These are phyloP conservation scores for Myrica gale DNA, from an alignment of 306 rosid species.

Conservation along the genomic window DNA sequence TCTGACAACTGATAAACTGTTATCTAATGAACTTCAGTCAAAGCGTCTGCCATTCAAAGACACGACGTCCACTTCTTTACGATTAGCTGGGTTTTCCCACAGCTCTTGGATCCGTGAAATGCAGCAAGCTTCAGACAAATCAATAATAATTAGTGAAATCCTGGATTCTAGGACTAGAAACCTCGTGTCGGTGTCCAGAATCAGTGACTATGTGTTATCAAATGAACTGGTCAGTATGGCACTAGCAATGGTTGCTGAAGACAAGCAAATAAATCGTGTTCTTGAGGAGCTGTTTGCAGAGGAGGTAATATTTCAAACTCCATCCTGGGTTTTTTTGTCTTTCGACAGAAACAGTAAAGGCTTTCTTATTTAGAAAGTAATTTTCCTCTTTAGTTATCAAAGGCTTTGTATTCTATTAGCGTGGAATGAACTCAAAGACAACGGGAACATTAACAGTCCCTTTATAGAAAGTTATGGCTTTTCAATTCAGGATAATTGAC, in stretches of 20 bases:
- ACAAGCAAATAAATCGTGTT: slow-evolving; percentile 96
- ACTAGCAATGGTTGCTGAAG: slow-evolving; percentile 98
- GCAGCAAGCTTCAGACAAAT: slow-evolving; percentile 94
- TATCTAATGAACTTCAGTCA: slow-evolving; percentile 51
- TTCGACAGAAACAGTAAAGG: too few species aligned
- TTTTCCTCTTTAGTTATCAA: not conserved
- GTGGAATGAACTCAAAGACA: too few species aligned
- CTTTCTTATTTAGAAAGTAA: not conserved
- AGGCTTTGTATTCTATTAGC: too few species aligned
- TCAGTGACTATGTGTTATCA: slow-evolving; percentile 92
- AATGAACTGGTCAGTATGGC: slow-evolving; percentile 98
- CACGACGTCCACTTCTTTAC: slow-evolving; percentile 53
- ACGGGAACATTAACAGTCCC: too few species aligned
- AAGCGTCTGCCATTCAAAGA: slow-evolving; percentile 85
- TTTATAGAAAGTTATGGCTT: too few species aligned
- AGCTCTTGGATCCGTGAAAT: slow-evolving; percentile 94
- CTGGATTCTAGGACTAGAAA: slow-evolving; percentile 98
- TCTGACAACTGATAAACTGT: slow-evolving; percentile 17
- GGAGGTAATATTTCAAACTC: slow-evolving; percentile 47
- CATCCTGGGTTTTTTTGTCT: not conserved
- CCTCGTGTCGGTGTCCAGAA: slow-evolving; percentile 94
- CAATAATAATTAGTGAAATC: slow-evolving; percentile 94
- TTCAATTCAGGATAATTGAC: too few species aligned
- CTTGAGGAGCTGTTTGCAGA: slow-evolving; percentile 97
- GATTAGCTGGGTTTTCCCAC: slow-evolving; percentile 82